A percentile compares a stretch with the other conserved stretches of the same genome.
These are phyloP conservation scores for Exophiala sp. DNA, from an alignment of 2,329 filamentous ascomycete genomes.

Conservation along the genomic window DNA sequence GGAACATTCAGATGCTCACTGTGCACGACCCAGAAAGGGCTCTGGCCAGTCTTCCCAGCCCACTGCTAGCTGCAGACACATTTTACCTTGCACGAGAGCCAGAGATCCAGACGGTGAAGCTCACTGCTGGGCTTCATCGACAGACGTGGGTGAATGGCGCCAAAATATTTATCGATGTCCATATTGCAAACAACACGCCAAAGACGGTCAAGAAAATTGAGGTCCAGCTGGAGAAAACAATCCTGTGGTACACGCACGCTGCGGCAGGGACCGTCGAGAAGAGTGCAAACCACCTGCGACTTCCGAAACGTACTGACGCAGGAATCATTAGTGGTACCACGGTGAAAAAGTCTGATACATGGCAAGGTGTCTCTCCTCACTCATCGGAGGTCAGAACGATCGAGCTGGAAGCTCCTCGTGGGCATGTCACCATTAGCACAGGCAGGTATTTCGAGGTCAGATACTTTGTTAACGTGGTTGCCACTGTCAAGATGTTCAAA, in stretches of 20 bases:
- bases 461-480: constrained; percentile 52
- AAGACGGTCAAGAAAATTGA: constrained; percentile 51
- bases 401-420: constrained; percentile 10
- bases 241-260: constrained; percentile 34
- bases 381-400: constrained; percentile 21
- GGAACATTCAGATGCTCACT: constrained; percentile 50
- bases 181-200: constrained; percentile 47
- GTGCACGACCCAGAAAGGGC: constrained; percentile 57
- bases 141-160: constrained; percentile 58
- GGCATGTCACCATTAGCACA: constrained; percentile 29
- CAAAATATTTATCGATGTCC: constrained; percentile 53
- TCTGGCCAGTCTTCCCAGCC: constrained; percentile 48
- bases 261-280: constrained; percentile 49
- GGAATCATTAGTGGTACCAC: constrained; percentile 43
- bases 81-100: constrained; percentile 43
- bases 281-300: constrained; percentile 49
- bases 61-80: constrained; percentile 35
- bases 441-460: constrained; percentile 56
- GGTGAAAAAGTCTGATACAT: constrained; percentile 45
- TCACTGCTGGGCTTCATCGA: constrained; percentile 54
- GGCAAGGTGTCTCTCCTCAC: constrained; percentile 42
- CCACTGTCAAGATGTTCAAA: constrained; percentile 46
- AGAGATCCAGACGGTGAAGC: constrained; percentile 42
- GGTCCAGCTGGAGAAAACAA: constrained; percentile 47
- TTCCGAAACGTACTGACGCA: constrained; percentile 52